Evolutionary conservation across 176 grass and related monocot genomes (phyloP).

Genomic region (Triticum dicoccoides): DNA sequence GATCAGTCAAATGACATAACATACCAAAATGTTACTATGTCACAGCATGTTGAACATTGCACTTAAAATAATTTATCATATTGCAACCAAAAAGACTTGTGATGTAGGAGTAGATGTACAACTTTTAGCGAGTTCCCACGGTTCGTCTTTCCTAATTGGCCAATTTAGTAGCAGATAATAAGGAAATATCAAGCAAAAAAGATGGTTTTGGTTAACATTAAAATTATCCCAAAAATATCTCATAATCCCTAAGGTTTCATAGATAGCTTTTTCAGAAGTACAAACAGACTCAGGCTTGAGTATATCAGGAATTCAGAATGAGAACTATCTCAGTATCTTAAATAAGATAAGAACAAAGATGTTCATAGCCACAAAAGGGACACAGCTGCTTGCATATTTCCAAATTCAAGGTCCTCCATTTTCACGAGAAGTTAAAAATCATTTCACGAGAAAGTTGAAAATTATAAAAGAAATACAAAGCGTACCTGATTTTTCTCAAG

Average conservation of each 20-base stretch:
- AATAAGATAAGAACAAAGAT: slow-evolving; percentile 13
- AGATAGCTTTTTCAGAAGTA: neutral
- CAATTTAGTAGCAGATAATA: neutral
- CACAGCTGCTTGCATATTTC: slow-evolving; percentile 2
- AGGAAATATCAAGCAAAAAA: neutral
- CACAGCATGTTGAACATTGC: neutral
- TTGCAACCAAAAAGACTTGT: neutral
- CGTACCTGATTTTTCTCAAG: slow-evolving; percentile 71
- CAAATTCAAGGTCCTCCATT: slow-evolving; percentile 3
- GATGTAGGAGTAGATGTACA: neutral
- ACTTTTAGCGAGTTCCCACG: neutral
- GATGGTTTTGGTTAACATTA: neutral
- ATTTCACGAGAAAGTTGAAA: neutral
- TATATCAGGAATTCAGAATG: neutral
- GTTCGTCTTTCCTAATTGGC: neutral
- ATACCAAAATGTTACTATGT: neutral
- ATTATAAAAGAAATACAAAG: slow-evolving; percentile 7
- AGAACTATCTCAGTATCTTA: neutral
- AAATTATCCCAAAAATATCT: neutral
- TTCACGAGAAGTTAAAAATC: neutral
- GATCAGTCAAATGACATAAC: neutral
- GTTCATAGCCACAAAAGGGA: neutral
- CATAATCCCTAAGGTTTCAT: neutral
- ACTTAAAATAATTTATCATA: neutral
- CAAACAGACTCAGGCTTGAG: neutral